Percentiles rank a stretch among this genome's conserved stretches.
Conservation (phyloP, 257 asterid species). For the Solanum pennellii region DNA sequence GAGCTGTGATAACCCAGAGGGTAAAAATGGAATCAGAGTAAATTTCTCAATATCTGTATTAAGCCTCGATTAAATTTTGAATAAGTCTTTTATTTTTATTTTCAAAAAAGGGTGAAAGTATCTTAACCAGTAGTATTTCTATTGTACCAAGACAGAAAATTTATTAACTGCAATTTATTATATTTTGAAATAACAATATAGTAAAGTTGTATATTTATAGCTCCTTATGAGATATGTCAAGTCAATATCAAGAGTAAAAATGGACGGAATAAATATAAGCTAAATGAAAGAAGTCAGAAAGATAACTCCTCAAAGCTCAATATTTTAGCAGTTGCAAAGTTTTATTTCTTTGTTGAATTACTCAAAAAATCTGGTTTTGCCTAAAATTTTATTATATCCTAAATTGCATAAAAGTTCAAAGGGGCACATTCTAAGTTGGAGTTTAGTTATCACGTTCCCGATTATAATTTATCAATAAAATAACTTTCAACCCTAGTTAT, state of each 20-base stretch:
- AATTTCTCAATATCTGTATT: too few relatives aligned
- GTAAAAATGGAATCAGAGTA: background rate
- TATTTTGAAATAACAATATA: too few relatives aligned
- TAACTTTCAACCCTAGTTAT: background rate
- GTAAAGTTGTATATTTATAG: too few relatives aligned
- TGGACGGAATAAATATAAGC: background rate
- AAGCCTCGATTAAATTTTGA: accelerated
- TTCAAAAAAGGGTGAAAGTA: too few relatives aligned
- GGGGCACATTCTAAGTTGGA: background rate
- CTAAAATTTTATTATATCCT: background rate
- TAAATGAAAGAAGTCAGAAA: background rate
- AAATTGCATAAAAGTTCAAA: background rate
- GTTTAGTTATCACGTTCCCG: background rate
- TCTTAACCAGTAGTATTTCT: too few relatives aligned
- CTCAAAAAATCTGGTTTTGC: background rate
- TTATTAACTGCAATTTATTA: background rate
- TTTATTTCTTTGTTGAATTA: background rate
- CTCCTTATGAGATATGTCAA: too few relatives aligned
- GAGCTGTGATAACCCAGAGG: background rate
- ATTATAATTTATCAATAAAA: too few relatives aligned
- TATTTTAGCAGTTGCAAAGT: background rate
- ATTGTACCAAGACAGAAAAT: background rate
- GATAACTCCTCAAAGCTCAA: background rate
- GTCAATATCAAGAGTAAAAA: too few relatives aligned
- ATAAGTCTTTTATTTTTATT: too few relatives aligned